These are phyloP conservation scores for Trichoderma asperelloides DNA, from an alignment of 495 filamentous ascomycete species.

Conservation along the genomic window DNA sequence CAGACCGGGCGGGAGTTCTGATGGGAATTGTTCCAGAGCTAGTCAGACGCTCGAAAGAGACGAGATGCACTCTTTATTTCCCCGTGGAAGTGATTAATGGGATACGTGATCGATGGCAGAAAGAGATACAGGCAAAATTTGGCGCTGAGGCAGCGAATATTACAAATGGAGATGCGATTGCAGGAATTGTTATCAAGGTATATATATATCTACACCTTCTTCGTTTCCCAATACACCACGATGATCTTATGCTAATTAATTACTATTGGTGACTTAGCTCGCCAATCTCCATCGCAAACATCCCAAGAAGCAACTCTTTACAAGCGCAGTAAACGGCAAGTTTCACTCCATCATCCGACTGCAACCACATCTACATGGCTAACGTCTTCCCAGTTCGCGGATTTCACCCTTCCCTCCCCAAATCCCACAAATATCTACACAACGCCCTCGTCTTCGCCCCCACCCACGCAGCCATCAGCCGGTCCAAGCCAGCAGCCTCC, in stretches of 20 bases:
- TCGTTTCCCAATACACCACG: background rate
- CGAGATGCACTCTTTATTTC: background rate
- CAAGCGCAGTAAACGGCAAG: background rate
- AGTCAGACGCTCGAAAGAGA: background rate
- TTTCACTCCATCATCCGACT: background rate
- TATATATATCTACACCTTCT: background rate
- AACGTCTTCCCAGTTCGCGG: background rate
- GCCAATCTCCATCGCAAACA: background rate
- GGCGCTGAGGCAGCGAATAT: background rate
- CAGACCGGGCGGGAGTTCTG: background rate
- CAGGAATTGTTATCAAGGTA: constrained; percentile 2
- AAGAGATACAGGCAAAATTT: background rate
- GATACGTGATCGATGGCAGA: background rate
- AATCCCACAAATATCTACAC: background rate
- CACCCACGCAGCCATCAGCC: background rate
- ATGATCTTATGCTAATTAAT: background rate
- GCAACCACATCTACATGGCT: background rate
- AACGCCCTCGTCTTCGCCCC: constrained; percentile 2
- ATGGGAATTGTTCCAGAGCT: constrained; percentile 1
- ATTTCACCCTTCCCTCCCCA: background rate
- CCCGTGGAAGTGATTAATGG: background rate
- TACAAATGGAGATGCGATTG: background rate
- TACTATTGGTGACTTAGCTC: background rate
- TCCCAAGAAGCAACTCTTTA: background rate
- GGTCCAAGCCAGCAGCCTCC: background rate